Conservation (phyloP, 495 filamentous ascomycete genomes). For the Daldinia concentrica region DNA sequence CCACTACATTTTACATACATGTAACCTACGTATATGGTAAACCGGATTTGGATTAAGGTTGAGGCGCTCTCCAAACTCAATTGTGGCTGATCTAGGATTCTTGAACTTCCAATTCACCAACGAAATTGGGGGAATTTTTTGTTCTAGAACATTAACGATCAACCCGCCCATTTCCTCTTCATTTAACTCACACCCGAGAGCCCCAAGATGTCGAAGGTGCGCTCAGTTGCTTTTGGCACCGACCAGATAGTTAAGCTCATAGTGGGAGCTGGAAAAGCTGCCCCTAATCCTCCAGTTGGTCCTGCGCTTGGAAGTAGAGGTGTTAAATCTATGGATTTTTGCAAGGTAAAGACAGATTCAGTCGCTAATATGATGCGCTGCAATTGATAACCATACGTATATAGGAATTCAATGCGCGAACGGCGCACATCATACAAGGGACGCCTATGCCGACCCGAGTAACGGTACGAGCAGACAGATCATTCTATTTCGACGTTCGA, state of each 20-base stretch:
- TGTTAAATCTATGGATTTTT: conserved; percentile 99
- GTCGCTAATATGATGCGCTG: background rate
- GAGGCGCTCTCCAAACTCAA: conserved; percentile 6
- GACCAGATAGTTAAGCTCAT: conserved; percentile 98
- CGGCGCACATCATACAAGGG: conserved; percentile 81
- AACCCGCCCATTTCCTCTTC: background rate
- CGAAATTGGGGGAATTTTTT: background rate
- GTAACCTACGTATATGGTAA: conserved; percentile 11
- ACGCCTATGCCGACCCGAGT: conserved; percentile 90
- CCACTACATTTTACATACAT: conserved; percentile 4
- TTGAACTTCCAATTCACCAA: background rate
- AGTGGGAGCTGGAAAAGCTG: conserved; percentile 95
- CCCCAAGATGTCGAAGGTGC: conserved; percentile 79
- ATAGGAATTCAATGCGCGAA: conserved; percentile 98
- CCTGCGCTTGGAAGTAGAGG: conserved; percentile 97
- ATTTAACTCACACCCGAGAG: conserved; percentile 5
- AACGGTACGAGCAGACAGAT: conserved; percentile 90
- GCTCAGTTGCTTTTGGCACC: conserved; percentile 59
- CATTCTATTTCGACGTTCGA: conserved; percentile 91
- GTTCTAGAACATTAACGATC: conserved; percentile 5
- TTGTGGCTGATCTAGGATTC: conserved; percentile 23
- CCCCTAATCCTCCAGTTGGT: conserved; percentile 95
- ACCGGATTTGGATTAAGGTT: background rate
- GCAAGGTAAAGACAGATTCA: conserved; percentile 73
- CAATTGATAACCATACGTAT: conserved; percentile 11